A percentile compares a stretch with the other conserved stretches of the same genome.
Evolutionary conservation across 306 rosid species (phyloP).

Genomic region (Rosa multiflora): DNA sequence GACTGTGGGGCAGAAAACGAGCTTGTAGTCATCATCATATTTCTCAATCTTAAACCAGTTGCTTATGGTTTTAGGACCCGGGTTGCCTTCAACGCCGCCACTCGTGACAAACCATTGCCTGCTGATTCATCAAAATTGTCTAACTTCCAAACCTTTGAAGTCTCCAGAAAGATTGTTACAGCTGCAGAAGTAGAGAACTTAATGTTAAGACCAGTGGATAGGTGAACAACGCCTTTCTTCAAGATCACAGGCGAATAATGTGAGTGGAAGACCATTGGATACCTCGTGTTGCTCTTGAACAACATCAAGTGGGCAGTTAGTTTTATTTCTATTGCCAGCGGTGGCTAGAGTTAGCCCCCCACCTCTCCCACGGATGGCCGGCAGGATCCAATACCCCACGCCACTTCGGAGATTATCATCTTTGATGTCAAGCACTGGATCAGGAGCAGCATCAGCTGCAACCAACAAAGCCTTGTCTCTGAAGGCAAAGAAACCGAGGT

Average conservation of each 20-base stretch:
- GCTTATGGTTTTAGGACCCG: conserved; percentile 32
- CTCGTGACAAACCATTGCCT: conserved; percentile 45
- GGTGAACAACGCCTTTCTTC: conserved; percentile 36
- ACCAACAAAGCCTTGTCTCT: background rate
- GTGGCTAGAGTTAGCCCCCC: conserved; percentile 47
- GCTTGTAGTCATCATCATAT: conserved; percentile 33
- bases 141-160: conserved; percentile 51
- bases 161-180: conserved; percentile 17
- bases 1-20: conserved; percentile 55
- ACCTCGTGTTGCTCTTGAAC: conserved; percentile 39
- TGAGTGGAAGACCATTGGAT: conserved; percentile 38
- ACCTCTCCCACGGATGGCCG: conserved; percentile 44
- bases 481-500: conserved; percentile 19
- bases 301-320: conserved; percentile 47
- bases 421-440: conserved; percentile 42
- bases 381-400: conserved; percentile 37
- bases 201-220: conserved; percentile 52
- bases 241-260: conserved; percentile 32
- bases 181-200: conserved; percentile 18
- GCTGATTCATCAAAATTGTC: conserved; percentile 30
- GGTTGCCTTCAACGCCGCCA: conserved; percentile 50
- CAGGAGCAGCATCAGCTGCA: conserved; percentile 27
- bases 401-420: conserved; percentile 32
- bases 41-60: conserved; percentile 74
- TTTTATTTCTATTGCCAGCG: conserved; percentile 15